Evolutionary conservation across 805 yeast species (phyloP), one percentile per base, ranked within the genome.

Genomic region (Candida ulmi): DNA sequence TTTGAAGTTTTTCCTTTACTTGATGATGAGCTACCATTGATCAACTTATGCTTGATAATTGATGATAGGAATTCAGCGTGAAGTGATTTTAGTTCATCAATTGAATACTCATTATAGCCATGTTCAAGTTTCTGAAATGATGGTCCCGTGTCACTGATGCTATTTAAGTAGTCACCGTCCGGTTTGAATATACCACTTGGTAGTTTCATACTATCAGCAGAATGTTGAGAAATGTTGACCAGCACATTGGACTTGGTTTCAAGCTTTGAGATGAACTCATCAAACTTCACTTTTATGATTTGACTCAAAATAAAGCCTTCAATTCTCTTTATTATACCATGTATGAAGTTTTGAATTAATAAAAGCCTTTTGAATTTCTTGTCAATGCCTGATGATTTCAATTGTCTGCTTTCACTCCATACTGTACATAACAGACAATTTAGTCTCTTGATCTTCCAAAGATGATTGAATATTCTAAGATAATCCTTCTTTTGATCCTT

Each of bases 371-470:
- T 58, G 8, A 59, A 52, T 33, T 52, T 45, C 38, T 62, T 62
- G n/a, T 41, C 41, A 12, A 18, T 36, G 43, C 47, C 16, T 47
- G 41, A 23, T 43, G 47, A 17, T 47, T 52, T 43, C 62, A 52
- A 33, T 55, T 47, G 44, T 61, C 55, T 66, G 2, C 62, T 58
- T 17, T 60, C 53, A 23, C 56, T 54, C 86, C 83, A 78, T 19
- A 68, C 65, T 5, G 50, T 47, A 38, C 70, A 69, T 41, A 84
- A 65, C 40, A 77, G 62, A 50, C 64, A 70, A 16, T 74, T 71
- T 13, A 81, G 71, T 45, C 86, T 80, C 43, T 80, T 76, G 17
- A 91, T 62, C 48, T 83, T 75, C 88, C 96, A 86, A 30, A 93
- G 59, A 52, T 88, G 86, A 50, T 88, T 87, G 67, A 91, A 93